These are phyloP conservation scores for Pythium coloratum DNA, from an alignment of 352 stramenopile species.

Conservation along the genomic window DNA sequence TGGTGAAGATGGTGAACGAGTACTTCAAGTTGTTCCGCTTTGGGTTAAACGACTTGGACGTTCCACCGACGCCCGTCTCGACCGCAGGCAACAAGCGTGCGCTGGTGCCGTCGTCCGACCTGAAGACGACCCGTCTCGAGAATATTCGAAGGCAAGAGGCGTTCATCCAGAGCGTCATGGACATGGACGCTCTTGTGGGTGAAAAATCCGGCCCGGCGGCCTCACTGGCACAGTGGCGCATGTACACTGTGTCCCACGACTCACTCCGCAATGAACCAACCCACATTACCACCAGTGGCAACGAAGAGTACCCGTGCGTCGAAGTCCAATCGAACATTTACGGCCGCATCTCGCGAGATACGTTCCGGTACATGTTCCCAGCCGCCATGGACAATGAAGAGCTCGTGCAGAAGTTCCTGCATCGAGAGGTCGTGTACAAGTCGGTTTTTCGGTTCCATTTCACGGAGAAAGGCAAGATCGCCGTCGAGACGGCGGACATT, in stretches of 20 bases:
- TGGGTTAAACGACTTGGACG: slow-evolving; percentile 7
- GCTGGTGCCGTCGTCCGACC: slow-evolving; percentile 21
- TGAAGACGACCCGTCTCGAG: slow-evolving; percentile 30
- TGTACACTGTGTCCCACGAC: slow-evolving; percentile 31
- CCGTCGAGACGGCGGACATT: slow-evolving; percentile 23
- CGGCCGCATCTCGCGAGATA: slow-evolving; percentile 19
- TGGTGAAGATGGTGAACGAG: slow-evolving; percentile 19
- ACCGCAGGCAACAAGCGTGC: slow-evolving; percentile 17
- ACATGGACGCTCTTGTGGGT: slow-evolving; percentile 19
- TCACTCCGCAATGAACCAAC: slow-evolving; percentile 34
- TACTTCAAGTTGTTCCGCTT: slow-evolving; percentile 29
- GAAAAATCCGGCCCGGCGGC: slow-evolving; percentile 19
- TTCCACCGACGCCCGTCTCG: not conserved
- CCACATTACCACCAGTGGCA: slow-evolving; percentile 30
- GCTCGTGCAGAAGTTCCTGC: slow-evolving; percentile 20
- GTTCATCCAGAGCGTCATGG: slow-evolving; percentile 26
- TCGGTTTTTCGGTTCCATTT: slow-evolving; percentile 25
- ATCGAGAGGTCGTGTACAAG: slow-evolving; percentile 23
- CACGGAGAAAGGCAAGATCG: slow-evolving; percentile 20
- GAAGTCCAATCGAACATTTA: slow-evolving; percentile 19
- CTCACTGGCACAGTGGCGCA: slow-evolving; percentile 29
- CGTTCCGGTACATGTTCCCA: slow-evolving; percentile 26
- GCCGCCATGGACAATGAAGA: slow-evolving; percentile 18
- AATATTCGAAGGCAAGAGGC: slow-evolving; percentile 21
- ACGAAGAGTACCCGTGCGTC: slow-evolving; percentile 20